These are phyloP conservation scores for Sphagnurus paluster DNA, from an alignment of 1,284 basidiomycete genomes.

Conservation along the genomic window DNA sequence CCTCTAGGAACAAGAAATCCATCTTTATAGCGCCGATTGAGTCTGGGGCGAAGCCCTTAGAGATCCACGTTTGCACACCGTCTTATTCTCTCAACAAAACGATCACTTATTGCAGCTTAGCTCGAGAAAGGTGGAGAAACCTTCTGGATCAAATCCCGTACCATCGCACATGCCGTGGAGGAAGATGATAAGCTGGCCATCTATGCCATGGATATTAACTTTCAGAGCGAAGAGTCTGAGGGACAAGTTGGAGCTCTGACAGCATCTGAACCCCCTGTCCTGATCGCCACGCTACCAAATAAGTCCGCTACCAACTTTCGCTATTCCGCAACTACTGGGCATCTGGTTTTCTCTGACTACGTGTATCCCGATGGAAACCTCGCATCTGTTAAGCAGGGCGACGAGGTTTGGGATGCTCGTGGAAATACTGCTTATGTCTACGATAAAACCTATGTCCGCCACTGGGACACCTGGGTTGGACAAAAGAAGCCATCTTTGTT, in stretches of 20 bases:
- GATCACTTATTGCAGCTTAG: too few relatives aligned
- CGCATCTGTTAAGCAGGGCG: conserved; percentile 61
- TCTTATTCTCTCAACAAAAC: neutral
- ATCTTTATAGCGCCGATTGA: conserved; percentile 64
- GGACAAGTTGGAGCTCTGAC: conserved; percentile 26
- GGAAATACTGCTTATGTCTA: conserved; percentile 79
- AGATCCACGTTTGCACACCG: conserved; percentile 48
- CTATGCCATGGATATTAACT: conserved; percentile 55
- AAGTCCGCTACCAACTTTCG: conserved; percentile 68
- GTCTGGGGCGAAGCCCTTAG: conserved; percentile 44
- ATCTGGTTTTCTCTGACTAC: conserved; percentile 74
- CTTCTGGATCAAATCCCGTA: conserved; percentile 74
- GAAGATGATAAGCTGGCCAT: conserved; percentile 54
- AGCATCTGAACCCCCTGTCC: conserved; percentile 35
- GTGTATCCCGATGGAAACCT: conserved; percentile 78
- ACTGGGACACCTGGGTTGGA: conserved; percentile 89
- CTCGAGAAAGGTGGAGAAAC: conserved; percentile 66
- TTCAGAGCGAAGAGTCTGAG: conserved; percentile 30
- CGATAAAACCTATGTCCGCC: conserved; percentile 72
- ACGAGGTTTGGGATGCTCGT: conserved; percentile 69
- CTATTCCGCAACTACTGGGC: conserved; percentile 50
- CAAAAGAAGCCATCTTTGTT: conserved; percentile 74
- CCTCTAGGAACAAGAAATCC: conserved; percentile 62
- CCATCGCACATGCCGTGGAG: conserved; percentile 66
- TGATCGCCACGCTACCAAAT: conserved; percentile 66